Evolutionary conservation across 352 stramenopile genomes (phyloP).

Genomic region (Bremia lactucae): DNA sequence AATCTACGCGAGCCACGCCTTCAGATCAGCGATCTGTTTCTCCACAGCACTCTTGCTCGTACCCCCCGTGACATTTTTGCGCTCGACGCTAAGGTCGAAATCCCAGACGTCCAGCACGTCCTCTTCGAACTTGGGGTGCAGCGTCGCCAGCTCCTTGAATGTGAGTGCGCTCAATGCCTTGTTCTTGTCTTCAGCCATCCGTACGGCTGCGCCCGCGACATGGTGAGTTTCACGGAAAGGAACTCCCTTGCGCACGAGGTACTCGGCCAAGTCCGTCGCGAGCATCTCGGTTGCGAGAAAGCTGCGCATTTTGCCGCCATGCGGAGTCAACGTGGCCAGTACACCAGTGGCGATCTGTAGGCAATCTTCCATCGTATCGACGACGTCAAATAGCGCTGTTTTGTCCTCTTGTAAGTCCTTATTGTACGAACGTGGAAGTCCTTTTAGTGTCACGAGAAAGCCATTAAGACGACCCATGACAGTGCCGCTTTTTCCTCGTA

Average conservation of each 20-base stretch:
- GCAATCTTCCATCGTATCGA: constrained; percentile 95
- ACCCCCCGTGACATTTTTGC: constrained; percentile 83
- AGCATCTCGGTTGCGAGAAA: constrained; percentile 98
- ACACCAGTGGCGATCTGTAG: constrained; percentile 95
- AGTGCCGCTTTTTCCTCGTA: constrained; percentile 94
- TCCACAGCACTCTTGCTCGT: constrained; percentile 72
- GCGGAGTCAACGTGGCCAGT: constrained; percentile 92
- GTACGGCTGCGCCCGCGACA: constrained; percentile 90
- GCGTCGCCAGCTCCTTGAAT: constrained; percentile 79
- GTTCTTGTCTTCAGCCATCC: constrained; percentile 85
- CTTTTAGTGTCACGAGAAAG: constrained; percentile 95
- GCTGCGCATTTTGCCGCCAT: constrained; percentile 89
- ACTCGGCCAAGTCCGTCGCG: constrained; percentile 97
- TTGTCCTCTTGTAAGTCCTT: constrained; percentile 99
- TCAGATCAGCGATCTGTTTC: constrained; percentile 72
- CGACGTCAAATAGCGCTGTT: constrained; percentile 93
- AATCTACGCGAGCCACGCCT: constrained; percentile 45
- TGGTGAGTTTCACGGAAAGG: constrained; percentile 99
- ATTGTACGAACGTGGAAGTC: constrained; percentile 96
- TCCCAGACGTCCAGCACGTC: constrained; percentile 87
- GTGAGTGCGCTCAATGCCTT: constrained; percentile 81
- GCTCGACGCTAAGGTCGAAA: constrained; percentile 86
- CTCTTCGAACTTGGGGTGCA: constrained; percentile 85
- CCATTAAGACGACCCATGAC: constrained; percentile 91
- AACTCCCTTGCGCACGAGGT: constrained; percentile 97